Evolutionary conservation across 192 early-diverging fungal species (phyloP).

Genomic region (Entomortierella chlamydospora): DNA sequence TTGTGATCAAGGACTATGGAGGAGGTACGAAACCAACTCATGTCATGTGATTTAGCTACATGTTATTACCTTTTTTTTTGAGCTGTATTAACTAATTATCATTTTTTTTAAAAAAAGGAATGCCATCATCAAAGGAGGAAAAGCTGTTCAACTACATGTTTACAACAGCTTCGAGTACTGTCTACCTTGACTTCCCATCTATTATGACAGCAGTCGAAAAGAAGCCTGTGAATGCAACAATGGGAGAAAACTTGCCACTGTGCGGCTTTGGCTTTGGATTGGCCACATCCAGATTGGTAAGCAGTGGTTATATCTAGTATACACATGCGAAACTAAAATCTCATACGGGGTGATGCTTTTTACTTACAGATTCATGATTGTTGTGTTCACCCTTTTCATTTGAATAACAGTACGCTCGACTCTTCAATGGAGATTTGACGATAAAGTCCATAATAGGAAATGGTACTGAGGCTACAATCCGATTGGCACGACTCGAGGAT

Average conservation of each 20-base stretch:
- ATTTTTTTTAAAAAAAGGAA: constrained; percentile 4
- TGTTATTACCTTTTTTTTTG: no score
- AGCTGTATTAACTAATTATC: no score
- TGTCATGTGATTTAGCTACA: background rate
- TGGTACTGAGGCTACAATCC: constrained; percentile 31
- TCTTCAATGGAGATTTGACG: constrained; percentile 42
- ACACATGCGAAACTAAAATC: no score
- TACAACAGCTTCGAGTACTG: constrained; percentile 42
- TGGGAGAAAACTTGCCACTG: constrained; percentile 45
- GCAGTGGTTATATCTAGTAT: background rate
- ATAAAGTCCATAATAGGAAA: constrained; percentile 25
- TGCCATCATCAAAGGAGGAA: constrained; percentile 15
- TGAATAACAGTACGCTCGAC: constrained; percentile 28
- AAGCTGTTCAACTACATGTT: constrained; percentile 46
- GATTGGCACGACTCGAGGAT: constrained; percentile 28
- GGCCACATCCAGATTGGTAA: constrained; percentile 47
- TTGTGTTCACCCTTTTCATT: background rate
- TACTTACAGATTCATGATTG: background rate
- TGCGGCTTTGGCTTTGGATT: constrained; percentile 52
- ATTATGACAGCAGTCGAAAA: constrained; percentile 43
- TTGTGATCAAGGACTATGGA: constrained; percentile 42
- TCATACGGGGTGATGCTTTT: no score
- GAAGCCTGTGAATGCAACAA: constrained; percentile 24
- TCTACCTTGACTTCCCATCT: constrained; percentile 37
- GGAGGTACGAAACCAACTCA: constrained; percentile 6